Evolutionary conservation across 139 green algal species (phyloP).

Genomic region (Micractinium sp.): DNA sequence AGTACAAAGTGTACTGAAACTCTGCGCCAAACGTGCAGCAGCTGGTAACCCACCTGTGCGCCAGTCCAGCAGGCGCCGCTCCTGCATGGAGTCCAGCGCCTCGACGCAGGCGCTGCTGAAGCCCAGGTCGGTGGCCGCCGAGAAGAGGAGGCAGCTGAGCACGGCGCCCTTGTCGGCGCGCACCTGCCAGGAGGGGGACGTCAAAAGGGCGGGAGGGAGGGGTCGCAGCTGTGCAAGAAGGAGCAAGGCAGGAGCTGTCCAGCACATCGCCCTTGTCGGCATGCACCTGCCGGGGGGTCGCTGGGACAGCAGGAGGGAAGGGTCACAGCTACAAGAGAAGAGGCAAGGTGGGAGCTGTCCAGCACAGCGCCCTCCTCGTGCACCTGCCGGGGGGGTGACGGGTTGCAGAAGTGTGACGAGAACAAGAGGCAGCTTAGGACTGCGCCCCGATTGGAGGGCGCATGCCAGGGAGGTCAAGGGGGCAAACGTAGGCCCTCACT

Average conservation of each 20-base stretch:
- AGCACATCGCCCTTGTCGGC: background rate
- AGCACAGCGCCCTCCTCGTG: too few relatives aligned
- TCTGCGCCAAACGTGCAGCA: too few relatives aligned
- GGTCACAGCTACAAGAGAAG: too few relatives aligned
- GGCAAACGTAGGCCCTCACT: too few relatives aligned
- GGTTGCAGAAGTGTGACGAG: too few relatives aligned
- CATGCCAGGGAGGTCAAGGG: too few relatives aligned
- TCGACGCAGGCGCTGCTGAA: background rate
- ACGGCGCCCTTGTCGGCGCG: background rate
- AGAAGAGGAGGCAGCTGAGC: constrained; percentile 19
- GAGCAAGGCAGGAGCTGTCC: background rate
- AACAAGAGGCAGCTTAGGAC: too few relatives aligned
- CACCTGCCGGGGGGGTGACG: too few relatives aligned
- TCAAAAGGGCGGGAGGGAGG: background rate
- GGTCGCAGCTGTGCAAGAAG: too few relatives aligned
- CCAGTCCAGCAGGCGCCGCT: constrained; percentile 11
- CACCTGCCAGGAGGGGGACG: background rate
- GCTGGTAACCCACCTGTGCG: constrained; percentile 22
- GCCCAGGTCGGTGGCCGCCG: background rate
- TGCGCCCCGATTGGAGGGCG: too few relatives aligned
- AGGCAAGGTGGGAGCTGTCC: background rate
- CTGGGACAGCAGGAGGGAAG: too few relatives aligned
- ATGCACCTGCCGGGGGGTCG: background rate
- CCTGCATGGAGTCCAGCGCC: background rate
- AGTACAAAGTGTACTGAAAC: too few relatives aligned